Conservation (phyloP, 768 basidiomycete species). For the Austroboletus eburneus region DNA sequence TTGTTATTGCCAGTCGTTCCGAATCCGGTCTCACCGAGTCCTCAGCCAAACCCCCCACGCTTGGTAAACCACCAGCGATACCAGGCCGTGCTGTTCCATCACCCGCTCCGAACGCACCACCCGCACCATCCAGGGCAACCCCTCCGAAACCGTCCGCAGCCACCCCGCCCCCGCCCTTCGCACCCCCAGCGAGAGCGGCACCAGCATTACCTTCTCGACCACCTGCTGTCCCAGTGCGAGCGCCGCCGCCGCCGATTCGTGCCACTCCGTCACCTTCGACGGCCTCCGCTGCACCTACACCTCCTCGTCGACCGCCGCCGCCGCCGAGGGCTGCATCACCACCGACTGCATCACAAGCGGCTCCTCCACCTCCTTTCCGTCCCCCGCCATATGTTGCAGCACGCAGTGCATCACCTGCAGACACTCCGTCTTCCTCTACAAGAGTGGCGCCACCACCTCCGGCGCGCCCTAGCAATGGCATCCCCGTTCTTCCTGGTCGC, state of each 20-base stretch:
- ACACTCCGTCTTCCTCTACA: constrained; percentile 9
- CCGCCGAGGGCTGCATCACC: constrained; percentile 23
- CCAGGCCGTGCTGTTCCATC: constrained; percentile 46
- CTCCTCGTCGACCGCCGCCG: constrained; percentile 31
- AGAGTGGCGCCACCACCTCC: constrained; percentile 25
- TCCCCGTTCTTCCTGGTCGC: constrained; percentile 27
- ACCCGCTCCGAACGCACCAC: constrained; percentile 22
- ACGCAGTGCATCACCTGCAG: constrained; percentile 20
- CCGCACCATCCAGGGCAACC: constrained; percentile 27
- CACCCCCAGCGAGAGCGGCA: constrained; percentile 32
- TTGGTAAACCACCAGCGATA: constrained; percentile 65
- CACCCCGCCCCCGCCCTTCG: constrained; percentile 31
- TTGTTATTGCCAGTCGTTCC: constrained; percentile 3
- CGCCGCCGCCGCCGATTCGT: constrained; percentile 42
- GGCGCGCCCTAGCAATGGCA: constrained; percentile 19
- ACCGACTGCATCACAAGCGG: constrained; percentile 17
- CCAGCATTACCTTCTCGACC: constrained; percentile 38
- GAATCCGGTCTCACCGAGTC: constrained; percentile 7
- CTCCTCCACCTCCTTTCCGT: constrained; percentile 25
- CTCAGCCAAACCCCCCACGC: constrained; percentile 55
- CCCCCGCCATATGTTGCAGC: constrained; percentile 26
- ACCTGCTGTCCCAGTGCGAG: constrained; percentile 40
- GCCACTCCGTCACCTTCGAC: constrained; percentile 25
- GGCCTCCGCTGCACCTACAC: constrained; percentile 8
- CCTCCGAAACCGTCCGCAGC: constrained; percentile 30